phyloP scores from a whole-genome alignment of 306 rosid species.

The Cicer yamashitae region DNA sequence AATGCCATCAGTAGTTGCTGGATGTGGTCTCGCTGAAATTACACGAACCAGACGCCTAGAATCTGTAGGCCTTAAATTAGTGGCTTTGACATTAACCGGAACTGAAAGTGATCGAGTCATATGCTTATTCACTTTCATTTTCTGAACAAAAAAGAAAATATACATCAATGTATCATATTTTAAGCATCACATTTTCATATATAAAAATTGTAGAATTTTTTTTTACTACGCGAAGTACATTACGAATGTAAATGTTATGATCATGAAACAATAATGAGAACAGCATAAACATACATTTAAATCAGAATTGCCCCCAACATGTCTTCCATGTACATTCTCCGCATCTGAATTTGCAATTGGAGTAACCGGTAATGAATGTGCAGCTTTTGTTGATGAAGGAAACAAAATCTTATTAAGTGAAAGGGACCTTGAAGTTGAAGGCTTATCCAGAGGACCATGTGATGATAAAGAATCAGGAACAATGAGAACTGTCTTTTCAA shows the following conservation, averaged over 20 bases:
- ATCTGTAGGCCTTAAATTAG: slow-evolving; percentile 60
- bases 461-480: slow-evolving; percentile 63
- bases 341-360: slow-evolving; percentile 59
- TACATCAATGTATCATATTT: slow-evolving; percentile 34
- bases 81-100: slow-evolving; percentile 63
- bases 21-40: slow-evolving; percentile 64
- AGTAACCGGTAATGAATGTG: slow-evolving; percentile 77
- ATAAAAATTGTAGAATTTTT: not conserved
- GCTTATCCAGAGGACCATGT: slow-evolving; percentile 52
- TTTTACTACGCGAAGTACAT: not conserved
- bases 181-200: slow-evolving; percentile 3
- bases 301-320: slow-evolving; percentile 50
- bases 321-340: slow-evolving; percentile 50
- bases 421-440: slow-evolving; percentile 68
- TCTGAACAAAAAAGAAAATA: slow-evolving; percentile 53
- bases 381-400: slow-evolving; percentile 57
- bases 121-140: slow-evolving; percentile 56
- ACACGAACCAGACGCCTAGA: slow-evolving; percentile 76
- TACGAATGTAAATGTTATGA: slow-evolving; percentile 5
- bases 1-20: slow-evolving; percentile 49
- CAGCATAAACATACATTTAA: slow-evolving; percentile 54
- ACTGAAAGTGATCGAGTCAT: slow-evolving; percentile 84
- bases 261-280: slow-evolving; percentile 34
- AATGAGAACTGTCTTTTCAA: slow-evolving; percentile 67
- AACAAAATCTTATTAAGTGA: slow-evolving; percentile 69